These are phyloP conservation scores for Achaetomiella virescens DNA, from an alignment of 495 filamentous ascomycete genomes.

Conservation along the genomic window DNA sequence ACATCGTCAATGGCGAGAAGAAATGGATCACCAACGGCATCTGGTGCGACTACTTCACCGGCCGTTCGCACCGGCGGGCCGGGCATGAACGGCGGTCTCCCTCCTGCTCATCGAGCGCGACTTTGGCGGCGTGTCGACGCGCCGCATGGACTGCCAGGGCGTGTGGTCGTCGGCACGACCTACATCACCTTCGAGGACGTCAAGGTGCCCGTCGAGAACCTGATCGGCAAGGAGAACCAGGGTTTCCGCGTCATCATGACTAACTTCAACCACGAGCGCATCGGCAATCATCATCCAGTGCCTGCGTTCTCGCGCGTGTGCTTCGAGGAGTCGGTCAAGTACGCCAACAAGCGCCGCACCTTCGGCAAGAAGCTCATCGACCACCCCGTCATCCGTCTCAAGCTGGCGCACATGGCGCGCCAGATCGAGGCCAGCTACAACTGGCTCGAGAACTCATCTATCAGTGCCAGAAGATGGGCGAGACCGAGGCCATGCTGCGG, in stretches of 20 bases:
- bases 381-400: slow-evolving; percentile 95
- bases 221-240: slow-evolving; percentile 95
- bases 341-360: slow-evolving; percentile 90
- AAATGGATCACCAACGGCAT: slow-evolving; percentile 99
- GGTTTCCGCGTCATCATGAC: slow-evolving; percentile 99
- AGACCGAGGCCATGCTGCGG: slow-evolving; percentile 92
- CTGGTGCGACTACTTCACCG: slow-evolving; percentile 93
- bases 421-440: slow-evolving; percentile 95
- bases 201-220: slow-evolving; percentile 95
- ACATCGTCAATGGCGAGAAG: slow-evolving; percentile 99
- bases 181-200: slow-evolving; percentile 98
- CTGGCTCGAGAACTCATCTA: slow-evolving; percentile 97
- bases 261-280: slow-evolving; percentile 99
- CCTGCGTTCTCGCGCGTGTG: slow-evolving; percentile 93
- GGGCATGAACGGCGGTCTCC: slow-evolving; percentile 87
- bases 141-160: slow-evolving; percentile 97
- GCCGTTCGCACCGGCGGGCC: slow-evolving; percentile 81
- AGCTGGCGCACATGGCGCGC: slow-evolving; percentile 94
- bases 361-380: slow-evolving; percentile 95
- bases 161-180: slow-evolving; percentile 93
- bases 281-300: slow-evolving; percentile 98
- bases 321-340: slow-evolving; percentile 93
- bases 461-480: slow-evolving; percentile 86
- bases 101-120: slow-evolving; percentile 79
- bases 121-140: slow-evolving; percentile 76